Conservation (phyloP, 495 filamentous ascomycete genomes). For the Xylaria scruposa region DNA sequence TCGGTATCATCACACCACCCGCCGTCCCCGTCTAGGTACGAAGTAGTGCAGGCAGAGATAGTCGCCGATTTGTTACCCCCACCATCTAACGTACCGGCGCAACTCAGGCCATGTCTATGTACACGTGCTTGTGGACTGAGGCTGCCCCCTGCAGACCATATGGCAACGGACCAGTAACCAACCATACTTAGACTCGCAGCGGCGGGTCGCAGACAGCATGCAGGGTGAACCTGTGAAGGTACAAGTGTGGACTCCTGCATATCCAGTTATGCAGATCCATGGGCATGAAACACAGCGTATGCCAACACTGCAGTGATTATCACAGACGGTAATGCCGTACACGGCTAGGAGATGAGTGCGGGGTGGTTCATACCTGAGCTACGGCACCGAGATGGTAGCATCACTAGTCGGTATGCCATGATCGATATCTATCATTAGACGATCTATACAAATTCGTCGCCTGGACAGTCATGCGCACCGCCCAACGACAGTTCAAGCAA, state of each 20-base stretch:
- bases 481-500: not conserved
- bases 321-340: conserved; percentile 11
- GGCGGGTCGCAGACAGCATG: conserved; percentile 15
- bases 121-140: conserved; percentile 29
- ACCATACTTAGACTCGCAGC: conserved; percentile 7
- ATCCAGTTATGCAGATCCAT: conserved; percentile 24
- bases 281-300: conserved; percentile 24
- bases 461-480: not conserved
- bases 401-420: not conserved
- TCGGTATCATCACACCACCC: not conserved
- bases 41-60: not conserved
- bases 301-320: conserved; percentile 20
- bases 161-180: conserved; percentile 22
- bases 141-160: conserved; percentile 27
- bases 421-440: conserved; percentile 7
- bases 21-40: not conserved
- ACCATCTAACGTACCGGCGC: not conserved
- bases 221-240: conserved; percentile 11
- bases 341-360: conserved; percentile 1
- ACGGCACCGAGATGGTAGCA: not conserved
- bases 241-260: conserved; percentile 20
- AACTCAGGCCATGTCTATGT: conserved; percentile 19
- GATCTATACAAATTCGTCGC: not conserved
- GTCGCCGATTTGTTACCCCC: conserved; percentile 13
- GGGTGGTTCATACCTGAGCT: not conserved